phyloP scores from a whole-genome alignment of 1,284 basidiomycete genomes.

The Anthracocystis panici-leucophaei region DNA sequence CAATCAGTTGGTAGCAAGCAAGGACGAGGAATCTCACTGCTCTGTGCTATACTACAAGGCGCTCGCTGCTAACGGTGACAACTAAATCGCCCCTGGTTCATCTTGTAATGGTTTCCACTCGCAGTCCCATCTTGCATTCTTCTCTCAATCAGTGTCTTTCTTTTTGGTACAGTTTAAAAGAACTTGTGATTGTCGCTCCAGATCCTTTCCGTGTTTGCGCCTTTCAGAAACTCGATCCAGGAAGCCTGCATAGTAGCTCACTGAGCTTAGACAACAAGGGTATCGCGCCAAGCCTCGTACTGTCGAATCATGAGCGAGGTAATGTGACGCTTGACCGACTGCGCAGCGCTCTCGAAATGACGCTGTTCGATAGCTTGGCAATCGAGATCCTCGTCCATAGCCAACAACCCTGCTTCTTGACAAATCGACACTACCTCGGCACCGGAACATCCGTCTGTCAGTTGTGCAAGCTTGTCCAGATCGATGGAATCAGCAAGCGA shows the following conservation, averaged over 20 bases:
- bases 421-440: conserved; percentile 92
- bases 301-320: conserved; percentile 77
- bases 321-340: conserved; percentile 81
- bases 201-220: neutral
- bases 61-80: conserved; percentile 22
- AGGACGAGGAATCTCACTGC: conserved; percentile 33
- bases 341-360: conserved; percentile 83
- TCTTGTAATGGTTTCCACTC: neutral
- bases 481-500: conserved; percentile 77
- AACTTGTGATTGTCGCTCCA: neutral
- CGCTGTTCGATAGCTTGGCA: conserved; percentile 80
- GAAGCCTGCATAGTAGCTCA: no score
- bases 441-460: conserved; percentile 89
- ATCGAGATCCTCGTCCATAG: conserved; percentile 87
- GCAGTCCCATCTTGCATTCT: neutral
- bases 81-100: conserved; percentile 2
- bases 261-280: conserved; percentile 33
- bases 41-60: conserved; percentile 25
- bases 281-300: conserved; percentile 59
- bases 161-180: conserved; percentile 1
- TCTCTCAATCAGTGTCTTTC: neutral
- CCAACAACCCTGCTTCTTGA: conserved; percentile 92
- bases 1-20: conserved; percentile 33
- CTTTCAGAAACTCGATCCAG: no score
- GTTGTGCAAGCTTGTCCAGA: conserved; percentile 77